Conservation (phyloP, 345 rosid species). For the Draba incana region DNA sequence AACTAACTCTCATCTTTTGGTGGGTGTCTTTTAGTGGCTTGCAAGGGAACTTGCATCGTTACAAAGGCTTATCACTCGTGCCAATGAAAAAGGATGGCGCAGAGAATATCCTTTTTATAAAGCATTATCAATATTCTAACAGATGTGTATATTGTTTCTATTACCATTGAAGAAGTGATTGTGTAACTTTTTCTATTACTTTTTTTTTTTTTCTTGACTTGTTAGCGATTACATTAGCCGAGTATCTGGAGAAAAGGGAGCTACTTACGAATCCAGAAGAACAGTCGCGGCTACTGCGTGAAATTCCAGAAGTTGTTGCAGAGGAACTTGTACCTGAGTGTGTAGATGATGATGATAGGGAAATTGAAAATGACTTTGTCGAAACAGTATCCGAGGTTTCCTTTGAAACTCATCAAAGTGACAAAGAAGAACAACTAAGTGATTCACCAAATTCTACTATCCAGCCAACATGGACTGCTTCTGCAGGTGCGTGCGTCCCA, state of each 20-base stretch:
- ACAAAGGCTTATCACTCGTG: slow-evolving; percentile 59
- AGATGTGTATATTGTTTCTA: background rate
- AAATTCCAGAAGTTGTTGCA: slow-evolving; percentile 67
- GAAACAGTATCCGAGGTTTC: slow-evolving; percentile 7
- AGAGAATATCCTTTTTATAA: slow-evolving; percentile 78
- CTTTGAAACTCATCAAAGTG: slow-evolving; percentile 10
- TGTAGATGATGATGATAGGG: slow-evolving; percentile 40
- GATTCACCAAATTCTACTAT: slow-evolving; percentile 13
- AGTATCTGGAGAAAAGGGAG: slow-evolving; percentile 68
- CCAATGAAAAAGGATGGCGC: slow-evolving; percentile 88
- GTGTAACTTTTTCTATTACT: no score
- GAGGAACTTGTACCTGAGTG: slow-evolving; percentile 55
- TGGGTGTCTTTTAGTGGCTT: slow-evolving; percentile 62
- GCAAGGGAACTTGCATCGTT: slow-evolving; percentile 60
- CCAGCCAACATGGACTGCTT: slow-evolving; percentile 35
- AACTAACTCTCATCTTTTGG: slow-evolving; percentile 23
- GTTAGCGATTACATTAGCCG: slow-evolving; percentile 53
- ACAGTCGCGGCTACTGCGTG: slow-evolving; percentile 54
- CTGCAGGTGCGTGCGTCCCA: slow-evolving; percentile 38
- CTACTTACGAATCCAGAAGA: slow-evolving; percentile 65
- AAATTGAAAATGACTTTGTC: slow-evolving; percentile 19
- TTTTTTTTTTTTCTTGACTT: slow-evolving; percentile 57
- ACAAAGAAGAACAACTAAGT: slow-evolving; percentile 16
- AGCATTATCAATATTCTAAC: background rate
- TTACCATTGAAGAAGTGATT: no score